phyloP scores from a whole-genome alignment of 2,329 filamentous ascomycete species.

The Falciphora oryzae region DNA sequence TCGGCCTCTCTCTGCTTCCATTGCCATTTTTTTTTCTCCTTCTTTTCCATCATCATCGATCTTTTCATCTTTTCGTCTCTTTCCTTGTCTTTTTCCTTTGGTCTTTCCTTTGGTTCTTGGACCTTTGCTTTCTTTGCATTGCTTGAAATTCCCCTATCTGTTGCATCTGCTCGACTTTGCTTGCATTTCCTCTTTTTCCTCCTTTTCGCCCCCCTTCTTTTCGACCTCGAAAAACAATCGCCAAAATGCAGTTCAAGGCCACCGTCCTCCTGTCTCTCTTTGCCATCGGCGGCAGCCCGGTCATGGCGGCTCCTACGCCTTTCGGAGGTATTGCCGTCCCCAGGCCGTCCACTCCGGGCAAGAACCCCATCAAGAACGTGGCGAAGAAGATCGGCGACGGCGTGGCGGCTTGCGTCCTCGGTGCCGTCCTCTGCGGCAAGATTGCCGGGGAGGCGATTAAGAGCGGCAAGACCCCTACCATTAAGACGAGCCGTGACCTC shows the following conservation, averaged over 20 bases:
- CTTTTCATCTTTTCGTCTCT: no score
- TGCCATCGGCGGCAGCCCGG: neutral
- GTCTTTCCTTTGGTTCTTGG: no score
- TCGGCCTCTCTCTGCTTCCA: no score
- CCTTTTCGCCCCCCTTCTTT: neutral
- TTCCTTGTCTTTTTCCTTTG: no score
- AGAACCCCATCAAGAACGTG: neutral
- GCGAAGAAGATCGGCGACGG: neutral
- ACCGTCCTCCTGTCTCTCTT: neutral
- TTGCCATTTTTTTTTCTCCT: no score
- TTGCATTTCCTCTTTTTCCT: neutral
- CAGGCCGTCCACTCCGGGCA: no score
- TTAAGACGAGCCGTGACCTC: neutral
- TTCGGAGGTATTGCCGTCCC: neutral
- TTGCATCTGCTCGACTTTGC: neutral
- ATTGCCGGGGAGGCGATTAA: neutral
- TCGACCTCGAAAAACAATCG: slow-evolving; percentile 2
- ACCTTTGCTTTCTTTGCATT: no score
- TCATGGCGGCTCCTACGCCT: neutral
- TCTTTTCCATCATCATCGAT: no score
- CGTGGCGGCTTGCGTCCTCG: neutral
- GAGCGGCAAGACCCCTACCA: no score
- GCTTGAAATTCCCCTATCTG: neutral
- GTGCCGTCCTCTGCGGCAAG: neutral
- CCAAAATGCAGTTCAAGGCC: neutral